Percentiles rank a stretch among this genome's conserved stretches.
phyloP scores from a whole-genome alignment of 345 rosid species.

The Mallotus nudiflorus region DNA sequence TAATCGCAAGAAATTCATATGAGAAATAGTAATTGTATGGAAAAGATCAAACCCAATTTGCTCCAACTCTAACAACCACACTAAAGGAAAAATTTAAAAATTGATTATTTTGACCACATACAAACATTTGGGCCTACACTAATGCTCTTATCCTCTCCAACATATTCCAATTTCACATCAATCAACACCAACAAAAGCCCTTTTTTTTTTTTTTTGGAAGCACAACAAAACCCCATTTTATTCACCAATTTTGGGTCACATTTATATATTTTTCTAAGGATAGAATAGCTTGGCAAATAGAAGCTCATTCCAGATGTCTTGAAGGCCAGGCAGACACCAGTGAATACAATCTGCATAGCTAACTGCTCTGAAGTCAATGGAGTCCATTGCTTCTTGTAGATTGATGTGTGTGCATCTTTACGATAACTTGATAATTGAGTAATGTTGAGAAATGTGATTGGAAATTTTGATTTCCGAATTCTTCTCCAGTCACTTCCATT shows the following conservation, averaged over 20 bases:
- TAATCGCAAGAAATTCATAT: too few species aligned
- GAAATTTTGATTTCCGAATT: slow-evolving; percentile 58
- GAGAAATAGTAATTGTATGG: too few species aligned
- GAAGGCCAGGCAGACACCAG: slow-evolving; percentile 95
- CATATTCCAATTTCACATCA: too few species aligned
- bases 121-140: too few species aligned
- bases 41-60: too few species aligned
- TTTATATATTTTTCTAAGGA: slow-evolving; percentile 36
- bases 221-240: too few species aligned
- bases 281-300: slow-evolving; percentile 78
- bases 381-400: slow-evolving; percentile 89
- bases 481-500: slow-evolving; percentile 84
- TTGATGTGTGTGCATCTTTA: slow-evolving; percentile 87
- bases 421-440: slow-evolving; percentile 81
- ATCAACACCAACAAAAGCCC: too few species aligned
- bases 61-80: too few species aligned
- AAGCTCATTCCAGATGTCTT: slow-evolving; percentile 95
- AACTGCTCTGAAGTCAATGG: slow-evolving; percentile 64
- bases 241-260: background rate
- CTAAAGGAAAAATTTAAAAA: too few species aligned
- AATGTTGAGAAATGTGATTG: slow-evolving; percentile 74
- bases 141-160: too few species aligned
- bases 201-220: too few species aligned
- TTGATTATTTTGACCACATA: too few species aligned
- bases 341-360: slow-evolving; percentile 87